Evolutionary conservation across 2,329 filamentous ascomycete species (phyloP).

Genomic region (Pseudogymnoascus sp.): DNA sequence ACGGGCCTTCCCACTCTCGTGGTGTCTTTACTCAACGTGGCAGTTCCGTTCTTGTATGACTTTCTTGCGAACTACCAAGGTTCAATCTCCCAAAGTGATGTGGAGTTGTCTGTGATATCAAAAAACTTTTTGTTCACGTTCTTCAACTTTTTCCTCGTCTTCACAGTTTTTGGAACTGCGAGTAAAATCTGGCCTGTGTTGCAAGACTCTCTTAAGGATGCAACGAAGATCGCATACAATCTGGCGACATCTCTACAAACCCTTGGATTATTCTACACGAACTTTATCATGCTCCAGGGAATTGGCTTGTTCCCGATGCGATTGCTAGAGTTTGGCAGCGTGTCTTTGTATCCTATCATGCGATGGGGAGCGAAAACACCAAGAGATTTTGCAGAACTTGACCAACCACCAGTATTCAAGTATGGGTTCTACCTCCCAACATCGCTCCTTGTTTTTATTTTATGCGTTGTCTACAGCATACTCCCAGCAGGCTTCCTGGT

Average conservation of each 20-base stretch:
- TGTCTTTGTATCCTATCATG: conserved; percentile 74
- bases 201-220: conserved; percentile 67
- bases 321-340: conserved; percentile 79
- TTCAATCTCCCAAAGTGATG: conserved; percentile 88
- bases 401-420: conserved; percentile 77
- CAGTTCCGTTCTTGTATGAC: conserved; percentile 90
- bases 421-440: conserved; percentile 96
- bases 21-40: conserved; percentile 78
- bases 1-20: conserved; percentile 81
- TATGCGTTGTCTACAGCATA: conserved; percentile 91
- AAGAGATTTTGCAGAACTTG: conserved; percentile 76
- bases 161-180: conserved; percentile 78
- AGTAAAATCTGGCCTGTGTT: conserved; percentile 66
- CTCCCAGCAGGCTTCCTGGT: conserved; percentile 73
- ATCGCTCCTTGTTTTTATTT: conserved; percentile 84
- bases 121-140: conserved; percentile 99
- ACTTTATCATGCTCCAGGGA: conserved; percentile 88
- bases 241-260: conserved; percentile 68
- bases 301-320: conserved; percentile 91
- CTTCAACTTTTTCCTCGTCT: conserved; percentile 96
- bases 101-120: conserved; percentile 88
- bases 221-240: conserved; percentile 65
- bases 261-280: conserved; percentile 79
- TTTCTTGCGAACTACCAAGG: conserved; percentile 87
- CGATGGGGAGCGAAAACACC: conserved; percentile 76